Evolutionary conservation across 306 rosid genomes (phyloP), one percentile per base, ranked within the genome.

Genomic region (Neltuma alba): DNA sequence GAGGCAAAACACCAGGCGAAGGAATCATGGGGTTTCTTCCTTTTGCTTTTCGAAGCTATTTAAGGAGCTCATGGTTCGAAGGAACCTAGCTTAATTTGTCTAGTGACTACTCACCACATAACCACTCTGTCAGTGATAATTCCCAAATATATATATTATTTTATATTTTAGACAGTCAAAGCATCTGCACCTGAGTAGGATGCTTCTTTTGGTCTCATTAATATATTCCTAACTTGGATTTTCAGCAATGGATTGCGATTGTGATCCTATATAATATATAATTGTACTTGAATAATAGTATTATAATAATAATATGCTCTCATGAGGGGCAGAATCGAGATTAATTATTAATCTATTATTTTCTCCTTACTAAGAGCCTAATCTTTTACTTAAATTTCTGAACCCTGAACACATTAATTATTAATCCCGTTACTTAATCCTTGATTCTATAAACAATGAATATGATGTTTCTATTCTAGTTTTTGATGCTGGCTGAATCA

Each of bases 381-480:
- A 66, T 66, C 87, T 87, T 71, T 33, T 33, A 16, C 89, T 80
- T 86, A 81, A 65, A 81, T 77, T 82, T 81, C 85, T 85, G 91
- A 33, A 82, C 89, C 88, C 76, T 60, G 74, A 79, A 86, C 89
- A 72, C 82, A 79, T 87, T 84, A 84, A 84, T 81, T 81, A 80
- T 78, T 87, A 83, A 77, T 84, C 31, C 33, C 10, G 16, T 12
- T n/a, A 40, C 61, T 62, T 76, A 75, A 78, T 38, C 75, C 78
- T 63, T 76, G 79, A 83, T 86, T 76, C 63, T 64, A 76, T 84
- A 87, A 85, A 81, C 70, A 76, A 88, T 70, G 15, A n/a, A 72
- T 79, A 47, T 85, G 88, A 86, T 85, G 93, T 86, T 91, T 92
- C 97, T 83, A 91, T 91, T 86, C 92, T 86, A 40, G 79, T 86